Evolutionary conservation across 768 basidiomycete genomes (phyloP).

Genomic region (Tylopilus subfusipes): DNA sequence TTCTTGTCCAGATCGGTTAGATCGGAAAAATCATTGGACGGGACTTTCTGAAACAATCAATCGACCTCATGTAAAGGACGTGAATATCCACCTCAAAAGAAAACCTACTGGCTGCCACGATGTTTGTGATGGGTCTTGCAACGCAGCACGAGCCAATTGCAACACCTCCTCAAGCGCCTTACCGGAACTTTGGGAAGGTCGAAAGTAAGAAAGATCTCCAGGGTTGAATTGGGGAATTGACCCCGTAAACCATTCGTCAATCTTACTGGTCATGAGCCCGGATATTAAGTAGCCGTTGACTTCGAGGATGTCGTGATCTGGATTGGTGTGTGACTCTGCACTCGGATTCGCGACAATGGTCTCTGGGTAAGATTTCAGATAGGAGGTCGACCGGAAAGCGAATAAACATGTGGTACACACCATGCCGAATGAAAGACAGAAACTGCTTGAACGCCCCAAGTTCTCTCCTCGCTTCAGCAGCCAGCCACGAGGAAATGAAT

Average conservation of each 20-base stretch:
- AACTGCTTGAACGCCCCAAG: slow-evolving; percentile 74
- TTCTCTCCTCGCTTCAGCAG: slow-evolving; percentile 62
- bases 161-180: slow-evolving; percentile 37
- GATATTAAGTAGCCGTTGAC: slow-evolving; percentile 76
- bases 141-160: slow-evolving; percentile 45
- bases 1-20: slow-evolving; percentile 64
- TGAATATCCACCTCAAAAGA: slow-evolving; percentile 25
- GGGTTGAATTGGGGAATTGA: slow-evolving; percentile 37
- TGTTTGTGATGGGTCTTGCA: slow-evolving; percentile 44
- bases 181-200: slow-evolving; percentile 18
- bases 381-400: slow-evolving; percentile 8
- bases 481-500: slow-evolving; percentile 65
- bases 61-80: slow-evolving; percentile 24
- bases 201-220: slow-evolving; percentile 28
- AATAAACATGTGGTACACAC: slow-evolving; percentile 38
- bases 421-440: slow-evolving; percentile 71
- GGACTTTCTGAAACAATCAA: slow-evolving; percentile 42
- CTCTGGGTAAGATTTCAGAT: slow-evolving; percentile 33
- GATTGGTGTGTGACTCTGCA: slow-evolving; percentile 45
- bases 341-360: slow-evolving; percentile 49
- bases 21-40: slow-evolving; percentile 49
- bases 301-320: slow-evolving; percentile 70
- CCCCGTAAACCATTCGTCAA: slow-evolving; percentile 81
- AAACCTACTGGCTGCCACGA: slow-evolving; percentile 53
- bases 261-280: slow-evolving; percentile 61